Conservation (phyloP, 805 yeast genomes). For the Starmera pachycereana region DNA sequence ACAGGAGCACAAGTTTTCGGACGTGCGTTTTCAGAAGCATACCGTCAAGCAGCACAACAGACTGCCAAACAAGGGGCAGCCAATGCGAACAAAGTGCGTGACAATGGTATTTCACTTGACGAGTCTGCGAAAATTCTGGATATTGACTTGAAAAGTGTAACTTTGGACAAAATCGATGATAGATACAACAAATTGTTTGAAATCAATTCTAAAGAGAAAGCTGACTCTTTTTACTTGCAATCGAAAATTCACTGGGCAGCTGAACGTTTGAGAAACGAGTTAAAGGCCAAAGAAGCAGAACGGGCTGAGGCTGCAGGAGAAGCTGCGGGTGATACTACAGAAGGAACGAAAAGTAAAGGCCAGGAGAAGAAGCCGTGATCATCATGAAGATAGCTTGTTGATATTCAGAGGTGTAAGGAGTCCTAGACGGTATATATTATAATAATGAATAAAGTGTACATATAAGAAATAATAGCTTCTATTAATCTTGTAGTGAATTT, state of each 20-base stretch:
- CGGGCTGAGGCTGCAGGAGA: constrained; percentile 16
- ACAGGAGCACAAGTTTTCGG: constrained; percentile 97
- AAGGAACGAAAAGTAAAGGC: not conserved
- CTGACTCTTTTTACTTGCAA: constrained; percentile 92
- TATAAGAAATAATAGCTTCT: too few relatives aligned
- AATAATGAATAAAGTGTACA: too few relatives aligned
- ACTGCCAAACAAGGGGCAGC: constrained; percentile 63
- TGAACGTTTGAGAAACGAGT: constrained; percentile 78
- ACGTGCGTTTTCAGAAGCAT: constrained; percentile 92
- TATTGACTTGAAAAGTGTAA: constrained; percentile 47
- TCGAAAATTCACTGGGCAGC: constrained; percentile 90
- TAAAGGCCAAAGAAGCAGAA: constrained; percentile 43
- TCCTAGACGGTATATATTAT: too few relatives aligned
- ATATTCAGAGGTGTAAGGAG: too few relatives aligned
- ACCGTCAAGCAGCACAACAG: constrained; percentile 91
- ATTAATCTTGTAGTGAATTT: too few relatives aligned
- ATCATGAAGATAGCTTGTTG: not conserved
- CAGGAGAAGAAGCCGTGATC: constrained; percentile 4
- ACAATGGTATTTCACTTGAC: constrained; percentile 71
- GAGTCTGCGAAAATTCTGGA: constrained; percentile 91
- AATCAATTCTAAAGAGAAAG: constrained; percentile 85
- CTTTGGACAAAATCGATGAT: constrained; percentile 51
- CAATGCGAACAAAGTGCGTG: constrained; percentile 31
- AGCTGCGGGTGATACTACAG: constrained; percentile 4
- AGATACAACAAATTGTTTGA: constrained; percentile 79